A percentile compares a stretch with the other conserved stretches of the same genome.
phyloP scores from a whole-genome alignment of 2,329 filamentous ascomycete species.

The Botrytis pseudocinerea region DNA sequence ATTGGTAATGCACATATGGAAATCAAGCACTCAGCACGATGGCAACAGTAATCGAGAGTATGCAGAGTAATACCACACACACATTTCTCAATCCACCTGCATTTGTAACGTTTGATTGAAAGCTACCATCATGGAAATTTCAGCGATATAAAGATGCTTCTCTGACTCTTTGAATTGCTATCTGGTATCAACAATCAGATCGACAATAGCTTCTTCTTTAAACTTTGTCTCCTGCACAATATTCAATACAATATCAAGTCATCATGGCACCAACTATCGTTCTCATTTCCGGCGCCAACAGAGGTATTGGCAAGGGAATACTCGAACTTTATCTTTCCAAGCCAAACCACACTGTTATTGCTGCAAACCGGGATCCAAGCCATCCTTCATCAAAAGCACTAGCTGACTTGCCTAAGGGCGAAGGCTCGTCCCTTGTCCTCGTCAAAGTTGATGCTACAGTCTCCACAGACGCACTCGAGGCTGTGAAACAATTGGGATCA shows the following conservation, averaged over 20 bases:
- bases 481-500: slow-evolving; percentile 39
- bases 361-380: slow-evolving; percentile 41
- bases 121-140: not conserved
- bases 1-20: not conserved
- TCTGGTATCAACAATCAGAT: not conserved
- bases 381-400: slow-evolving; percentile 38
- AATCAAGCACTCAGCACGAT: not conserved
- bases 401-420: slow-evolving; percentile 28
- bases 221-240: too few relatives aligned
- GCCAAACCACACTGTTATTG: slow-evolving; percentile 45
- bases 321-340: slow-evolving; percentile 40
- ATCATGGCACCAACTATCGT: not conserved
- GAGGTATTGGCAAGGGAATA: slow-evolving; percentile 40
- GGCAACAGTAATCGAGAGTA: not conserved
- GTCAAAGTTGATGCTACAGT: slow-evolving; percentile 47
- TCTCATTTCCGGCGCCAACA: slow-evolving; percentile 30
- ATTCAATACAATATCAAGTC: not conserved
- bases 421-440: slow-evolving; percentile 43
- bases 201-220: not conserved
- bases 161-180: not conserved
- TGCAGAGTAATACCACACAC: not conserved
- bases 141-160: not conserved
- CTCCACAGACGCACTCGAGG: slow-evolving; percentile 42
- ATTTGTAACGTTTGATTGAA: not conserved
- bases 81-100: not conserved